phyloP scores from a whole-genome alignment of 495 filamentous ascomycete genomes.

The Aspergillus leporis region DNA sequence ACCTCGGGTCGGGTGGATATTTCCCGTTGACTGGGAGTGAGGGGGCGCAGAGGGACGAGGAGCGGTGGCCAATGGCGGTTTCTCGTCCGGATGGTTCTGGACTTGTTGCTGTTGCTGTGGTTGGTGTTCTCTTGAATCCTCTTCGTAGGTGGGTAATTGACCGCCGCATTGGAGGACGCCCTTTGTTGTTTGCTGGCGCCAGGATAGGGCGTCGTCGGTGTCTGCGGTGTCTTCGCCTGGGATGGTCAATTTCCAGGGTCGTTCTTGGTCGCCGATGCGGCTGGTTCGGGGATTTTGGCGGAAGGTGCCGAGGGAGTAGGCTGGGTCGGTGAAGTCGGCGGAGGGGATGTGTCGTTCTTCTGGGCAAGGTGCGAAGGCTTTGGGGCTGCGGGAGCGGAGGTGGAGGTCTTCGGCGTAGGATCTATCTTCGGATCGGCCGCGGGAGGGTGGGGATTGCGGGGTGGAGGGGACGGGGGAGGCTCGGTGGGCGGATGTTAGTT shows the following conservation, averaged over 20 bases:
- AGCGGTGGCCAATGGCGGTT: neutral
- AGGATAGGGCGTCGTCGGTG: neutral
- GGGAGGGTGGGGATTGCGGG: conserved; percentile 16
- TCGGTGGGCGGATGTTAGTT: conserved; percentile 7
- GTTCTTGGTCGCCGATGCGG: conserved; percentile 32
- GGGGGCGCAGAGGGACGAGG: neutral
- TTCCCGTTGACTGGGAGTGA: neutral
- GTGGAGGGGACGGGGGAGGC: conserved; percentile 11
- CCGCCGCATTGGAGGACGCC: conserved; percentile 12
- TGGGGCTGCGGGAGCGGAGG: conserved; percentile 30
- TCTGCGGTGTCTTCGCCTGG: conserved; percentile 21
- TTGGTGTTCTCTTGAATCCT: conserved; percentile 13
- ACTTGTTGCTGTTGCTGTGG: conserved; percentile 2
- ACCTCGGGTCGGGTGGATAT: conserved; percentile 28
- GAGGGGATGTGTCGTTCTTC: conserved; percentile 19
- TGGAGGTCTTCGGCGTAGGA: conserved; percentile 28
- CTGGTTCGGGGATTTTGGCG: conserved; percentile 23
- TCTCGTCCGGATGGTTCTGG: conserved; percentile 5
- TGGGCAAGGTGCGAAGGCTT: conserved; percentile 18
- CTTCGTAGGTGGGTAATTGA: conserved; percentile 21
- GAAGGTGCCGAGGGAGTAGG: conserved; percentile 28
- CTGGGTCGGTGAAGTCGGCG: conserved; percentile 29
- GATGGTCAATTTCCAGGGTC: conserved; percentile 32
- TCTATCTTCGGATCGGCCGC: conserved; percentile 21
- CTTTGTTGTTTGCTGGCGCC: conserved; percentile 8